Base-by-base conservation (phyloP, 2,329 filamentous ascomycete species). In the Exserohilum rostratum region DNA sequence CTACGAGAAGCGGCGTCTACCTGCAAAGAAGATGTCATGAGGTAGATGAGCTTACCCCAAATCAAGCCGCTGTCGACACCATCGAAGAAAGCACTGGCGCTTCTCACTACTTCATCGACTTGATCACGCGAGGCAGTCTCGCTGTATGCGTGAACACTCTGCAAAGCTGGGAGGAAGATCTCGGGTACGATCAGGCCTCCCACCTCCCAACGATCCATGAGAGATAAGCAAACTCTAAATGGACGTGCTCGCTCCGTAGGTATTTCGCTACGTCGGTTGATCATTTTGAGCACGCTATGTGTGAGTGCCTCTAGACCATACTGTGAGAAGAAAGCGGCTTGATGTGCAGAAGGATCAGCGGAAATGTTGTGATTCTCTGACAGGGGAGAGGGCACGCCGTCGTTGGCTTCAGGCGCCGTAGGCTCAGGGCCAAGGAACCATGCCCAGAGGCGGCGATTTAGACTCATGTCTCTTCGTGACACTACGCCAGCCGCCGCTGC, bases 171-270 rank as follows among this genome's bases (percentile, higher is more conserved):
- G 12, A 97, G 80, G 69, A 99, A 98, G 12, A 98, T 85, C 57
- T 91, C 88, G 0, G 93, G 90, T 1, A 98, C 89, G 42, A 99
- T 87, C 15, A 93, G 82, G 1, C 91, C 91, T 27, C 95, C 95
- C 61, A 99, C 93, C 73, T 99, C 95, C 93, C 92, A 98, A 54
- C 93, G 87, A 76, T 99, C 95, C 95, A 99, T 98, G 47, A 99
- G 80, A 13, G 96, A 97, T 2, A 98, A 83, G 67, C 92, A 96
- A 59, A 98, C 91, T 52, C 93, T 87, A 70, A 96, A 97, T 0
- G 95, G 93, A 34, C 87, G 87, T 17, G 92, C 91, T 71, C 87
- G 84, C 67, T 96, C 91, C 0, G 83, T 75, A 1, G 89, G 83
- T 50, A 80, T 80, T 5, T 67, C 72, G 38, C 79, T 79, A 37